A percentile compares a stretch with the other conserved stretches of the same genome.
Evolutionary conservation across 2,329 filamentous ascomycete species (phyloP).

Genomic region (Berkeleyomyces basicola): DNA sequence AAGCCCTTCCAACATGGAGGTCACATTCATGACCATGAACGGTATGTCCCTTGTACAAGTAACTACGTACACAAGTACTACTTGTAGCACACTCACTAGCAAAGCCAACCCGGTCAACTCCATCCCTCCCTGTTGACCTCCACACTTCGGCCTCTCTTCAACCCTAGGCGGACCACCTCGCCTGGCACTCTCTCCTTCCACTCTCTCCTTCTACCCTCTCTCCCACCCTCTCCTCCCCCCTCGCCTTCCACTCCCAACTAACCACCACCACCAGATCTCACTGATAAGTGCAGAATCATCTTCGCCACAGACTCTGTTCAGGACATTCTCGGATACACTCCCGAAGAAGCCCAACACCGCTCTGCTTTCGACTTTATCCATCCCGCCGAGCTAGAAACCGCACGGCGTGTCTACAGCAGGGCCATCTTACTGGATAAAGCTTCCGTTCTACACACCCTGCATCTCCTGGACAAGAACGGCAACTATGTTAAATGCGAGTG

Average conservation of each 20-base stretch:
- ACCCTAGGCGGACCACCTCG: not conserved
- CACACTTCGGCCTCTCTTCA: not conserved
- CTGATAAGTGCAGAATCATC: conserved; percentile 58
- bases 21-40: conserved; percentile 83
- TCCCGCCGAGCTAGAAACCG: conserved; percentile 61
- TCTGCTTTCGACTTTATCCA: conserved; percentile 81
- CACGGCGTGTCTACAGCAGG: conserved; percentile 53
- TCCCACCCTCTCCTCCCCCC: conserved; percentile 7
- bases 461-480: conserved; percentile 6
- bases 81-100: no score
- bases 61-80: not conserved
- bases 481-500: conserved; percentile 67
- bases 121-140: not conserved
- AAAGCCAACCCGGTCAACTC: not conserved
- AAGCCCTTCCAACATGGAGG: conserved; percentile 42
- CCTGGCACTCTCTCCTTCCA: conserved; percentile 9
- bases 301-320: conserved; percentile 72
- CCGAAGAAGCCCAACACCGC: conserved; percentile 56
- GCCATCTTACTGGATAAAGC: conserved; percentile 69
- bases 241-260: not conserved
- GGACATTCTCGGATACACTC: conserved; percentile 67
- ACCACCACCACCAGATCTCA: conserved; percentile 39
- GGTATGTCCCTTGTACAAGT: conserved; percentile 30
- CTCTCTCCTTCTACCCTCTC: conserved; percentile 1
- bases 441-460: conserved; percentile 46